Evolutionary conservation across 192 early-diverging fungal species (phyloP), one percentile per base, ranked within the genome.

Genomic region (Entophlyctis luteolus): DNA sequence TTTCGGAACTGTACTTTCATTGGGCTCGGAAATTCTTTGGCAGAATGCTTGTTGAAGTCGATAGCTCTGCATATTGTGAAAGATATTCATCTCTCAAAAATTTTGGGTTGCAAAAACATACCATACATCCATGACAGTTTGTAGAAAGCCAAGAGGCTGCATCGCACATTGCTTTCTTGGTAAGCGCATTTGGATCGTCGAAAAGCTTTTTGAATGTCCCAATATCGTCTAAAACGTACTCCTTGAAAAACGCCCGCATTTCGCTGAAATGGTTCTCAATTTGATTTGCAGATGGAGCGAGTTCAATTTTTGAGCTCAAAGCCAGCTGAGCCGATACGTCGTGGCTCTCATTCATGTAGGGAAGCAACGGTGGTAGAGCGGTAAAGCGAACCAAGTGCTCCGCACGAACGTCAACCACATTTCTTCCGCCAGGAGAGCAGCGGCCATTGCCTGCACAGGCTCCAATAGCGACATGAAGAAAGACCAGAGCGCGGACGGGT

Each of bases 81-180:
- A 29, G 2, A 6, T 12, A 1, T 50, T 0, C 18, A 32, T 16
- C 34, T 50, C 22, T 49, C 22, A 34, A n/a, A 18, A 2, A n/a
- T 16, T 42, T 25, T 46, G 27, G 18, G 2, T 36, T n/a, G 16
- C 1, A 32, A 47, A n/a, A 8, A 0, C 42, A n/a, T 8, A 63
- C 62, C 62, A 63, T 63, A 25, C 62, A 63, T 48, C 62, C 62
- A 16, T 10, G 4, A 22, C 62, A 63, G 23, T 8, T 31, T n/a
- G 16, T 6, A 25, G 22, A 50, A 33, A 63, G 10, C 46, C 62
- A 47, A 10, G 62, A 31, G 2, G 20, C 35, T 49, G 47, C 62
- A 48, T 63, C 62, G 25, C 42, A 50, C 6, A 63, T 32, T n/a
- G 62, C 62, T 3, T 50, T 33, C 14, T 33, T 12, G 45, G 33